Conservation (phyloP, 345 rosid genomes). For the Atalantia buxifolia region DNA sequence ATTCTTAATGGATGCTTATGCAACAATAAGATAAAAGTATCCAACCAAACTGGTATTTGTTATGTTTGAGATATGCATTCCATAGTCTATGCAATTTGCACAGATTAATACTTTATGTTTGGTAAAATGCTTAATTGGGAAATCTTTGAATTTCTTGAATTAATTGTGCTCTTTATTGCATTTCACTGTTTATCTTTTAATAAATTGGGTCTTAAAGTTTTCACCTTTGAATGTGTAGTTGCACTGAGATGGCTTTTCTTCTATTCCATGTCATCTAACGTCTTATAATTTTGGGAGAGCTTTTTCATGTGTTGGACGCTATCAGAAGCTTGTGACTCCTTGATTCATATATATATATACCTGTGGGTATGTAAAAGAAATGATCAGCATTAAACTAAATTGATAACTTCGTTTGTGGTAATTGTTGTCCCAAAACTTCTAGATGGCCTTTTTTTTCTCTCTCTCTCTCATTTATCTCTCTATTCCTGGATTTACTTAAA, state of each 20-base stretch:
- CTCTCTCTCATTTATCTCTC: neutral
- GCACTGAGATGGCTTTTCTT: neutral
- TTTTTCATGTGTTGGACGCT: neutral
- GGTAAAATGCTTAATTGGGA: neutral
- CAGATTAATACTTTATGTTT: neutral
- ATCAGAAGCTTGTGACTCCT: conserved; percentile 2
- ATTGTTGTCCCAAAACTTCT: neutral
- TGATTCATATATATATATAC: neutral
- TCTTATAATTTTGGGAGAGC: neutral
- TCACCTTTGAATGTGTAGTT: neutral
- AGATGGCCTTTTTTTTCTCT: neutral
- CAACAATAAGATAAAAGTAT: neutral
- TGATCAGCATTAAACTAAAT: neutral
- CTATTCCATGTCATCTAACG: neutral
- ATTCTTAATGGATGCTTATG: conserved; percentile 4
- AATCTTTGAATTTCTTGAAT: neutral
- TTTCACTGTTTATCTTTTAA: neutral
- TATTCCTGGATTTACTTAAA: neutral
- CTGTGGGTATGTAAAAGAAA: neutral
- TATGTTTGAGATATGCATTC: neutral
- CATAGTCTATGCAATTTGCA: neutral
- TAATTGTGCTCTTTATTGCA: neutral
- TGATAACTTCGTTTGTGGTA: neutral
- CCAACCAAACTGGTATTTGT: neutral
- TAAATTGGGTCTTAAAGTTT: neutral